Base-by-base conservation (phyloP, 208 protist genomes). In the Trypanosoma avium region DNA sequence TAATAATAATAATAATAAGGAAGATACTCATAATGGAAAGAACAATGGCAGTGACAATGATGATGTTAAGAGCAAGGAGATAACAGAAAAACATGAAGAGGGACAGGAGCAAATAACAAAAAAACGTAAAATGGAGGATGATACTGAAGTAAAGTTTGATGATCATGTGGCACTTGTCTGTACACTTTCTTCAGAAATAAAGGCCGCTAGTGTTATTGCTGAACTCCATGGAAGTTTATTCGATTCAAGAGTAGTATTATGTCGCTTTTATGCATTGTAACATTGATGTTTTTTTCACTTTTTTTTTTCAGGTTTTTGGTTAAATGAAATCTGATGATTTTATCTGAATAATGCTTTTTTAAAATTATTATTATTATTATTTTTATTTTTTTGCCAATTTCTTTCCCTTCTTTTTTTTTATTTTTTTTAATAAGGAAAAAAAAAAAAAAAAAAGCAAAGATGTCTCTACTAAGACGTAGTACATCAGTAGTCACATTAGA, bases 81-180 rank as follows among this genome's bases (percentile, higher is more conserved):
- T 12, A 29, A 57, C n/a, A 27, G 13, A 29, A 24, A 13, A 55
- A 67, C 4, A 27, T 33, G 17, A 53, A 4, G 33, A 33, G 30
- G 30, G 24, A 22, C 19, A 33, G 27, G 58, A 17, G 26, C 33
- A 38, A 13, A 17, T 17, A 0, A 12, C 58, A 38, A 57, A 50
- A 43, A 70, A 53, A 26, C 17, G 27, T 2, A 40, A 69, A 50
- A 27, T 19, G 8, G 75, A 67, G 57, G 35, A 48, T 10, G 40
- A 48, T 15, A 35, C 35, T 27, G 26, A 66, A 9, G 17, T 26
- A 1, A 47, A 45, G 2, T 88, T 90, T 55, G 82, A 92, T 53
- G 81, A 90, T 59, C 75, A 70, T 35, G 70, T 94, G 0, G 84
- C 84, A 9, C 54, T 94, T 30, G 63, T 86, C 0, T 84, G 75